These are phyloP conservation scores for Sodiomyces alkalinus DNA, from an alignment of 2,329 filamentous ascomycete genomes.

Conservation along the genomic window DNA sequence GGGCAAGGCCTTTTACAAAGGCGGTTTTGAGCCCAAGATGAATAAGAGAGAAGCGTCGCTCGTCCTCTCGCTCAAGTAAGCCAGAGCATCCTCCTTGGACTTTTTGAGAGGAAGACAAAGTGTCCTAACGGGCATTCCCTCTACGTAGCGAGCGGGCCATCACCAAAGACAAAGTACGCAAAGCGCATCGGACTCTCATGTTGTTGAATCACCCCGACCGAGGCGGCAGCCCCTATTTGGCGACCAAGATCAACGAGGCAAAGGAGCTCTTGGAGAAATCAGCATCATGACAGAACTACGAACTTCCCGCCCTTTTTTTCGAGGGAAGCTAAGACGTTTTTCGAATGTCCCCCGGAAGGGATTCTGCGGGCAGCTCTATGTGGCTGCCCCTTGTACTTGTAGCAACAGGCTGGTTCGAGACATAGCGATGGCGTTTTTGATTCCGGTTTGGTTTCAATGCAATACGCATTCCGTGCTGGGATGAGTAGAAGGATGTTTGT, in stretches of 20 bases:
- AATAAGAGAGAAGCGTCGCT: conserved; percentile 79
- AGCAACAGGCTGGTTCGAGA: conserved; percentile 2
- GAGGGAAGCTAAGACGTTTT: too few relatives aligned
- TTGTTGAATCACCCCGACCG: conserved; percentile 95
- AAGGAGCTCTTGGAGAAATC: conserved; percentile 90
- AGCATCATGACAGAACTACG: conserved; percentile 11
- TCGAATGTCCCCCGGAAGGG: too few relatives aligned
- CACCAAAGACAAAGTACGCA: conserved; percentile 86
- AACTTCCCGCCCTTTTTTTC: too few relatives aligned
- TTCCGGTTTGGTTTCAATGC: too few relatives aligned
- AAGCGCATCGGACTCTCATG: conserved; percentile 92
- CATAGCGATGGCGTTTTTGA: conserved; percentile 4
- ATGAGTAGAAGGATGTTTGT: too few relatives aligned
- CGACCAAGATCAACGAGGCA: conserved; percentile 96
- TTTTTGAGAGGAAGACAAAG: not conserved
- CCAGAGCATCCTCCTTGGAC: not conserved
- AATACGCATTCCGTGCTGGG: too few relatives aligned
- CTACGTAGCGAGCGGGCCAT: conserved; percentile 72
- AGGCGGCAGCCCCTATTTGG: conserved; percentile 88
- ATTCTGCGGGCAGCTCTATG: too few relatives aligned
- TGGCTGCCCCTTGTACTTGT: conserved; percentile 2
- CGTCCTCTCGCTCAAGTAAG: conserved; percentile 79
- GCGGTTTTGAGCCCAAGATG: conserved; percentile 95
- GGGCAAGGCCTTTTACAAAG: conserved; percentile 92
- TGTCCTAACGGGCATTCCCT: not conserved